Base-by-base conservation (phyloP, 1,284 basidiomycete genomes). In the Tremellales sp. region DNA sequence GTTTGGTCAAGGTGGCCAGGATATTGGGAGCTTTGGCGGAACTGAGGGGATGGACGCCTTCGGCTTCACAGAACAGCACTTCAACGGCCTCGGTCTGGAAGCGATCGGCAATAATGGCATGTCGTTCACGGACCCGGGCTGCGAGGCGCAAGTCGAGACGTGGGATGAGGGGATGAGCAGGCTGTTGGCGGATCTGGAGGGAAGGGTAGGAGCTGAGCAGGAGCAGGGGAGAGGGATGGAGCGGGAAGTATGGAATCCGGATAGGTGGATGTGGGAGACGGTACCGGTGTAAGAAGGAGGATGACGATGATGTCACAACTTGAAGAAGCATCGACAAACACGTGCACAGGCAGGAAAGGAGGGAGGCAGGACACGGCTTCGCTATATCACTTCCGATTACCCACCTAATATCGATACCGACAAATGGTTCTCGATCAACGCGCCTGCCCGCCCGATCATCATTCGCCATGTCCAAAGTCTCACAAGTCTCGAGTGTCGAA, bases 21-120 rank as follows among this genome's bases (percentile, higher is more conserved):
- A 55, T 70, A 48, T 49, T 72, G 44, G 62, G 69, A 43, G 62
- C 60, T 23, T 49, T 70, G 62, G 70, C 70, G 29, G 60, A 54
- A 27, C 51, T 62, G 43, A 54, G 61, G 58, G 69, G 66, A 29
- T 67, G 57, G 66, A 62, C 53, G 40, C 50, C 49, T 40, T 48
- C 52, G 17, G 33, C 46, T 43, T 42, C 48, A 33, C 33, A 45
- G 48, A 31, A 31, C 10, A 35, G 56, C 43, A 31, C 52, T 36
- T 48, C 31, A 26, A 43, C 43, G n/a, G n/a, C n/a, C n/a, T n/a
- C n/a, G n/a, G n/a, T n/a, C n/a, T n/a, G n/a, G n/a, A n/a, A n/a
- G n/a, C n/a, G n/a, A n/a, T n/a, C n/a, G n/a, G n/a, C n/a, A n/a
- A n/a, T n/a, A n/a, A n/a, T n/a, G n/a, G n/a, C n/a, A n/a, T n/a